Percentiles rank a stretch among this genome's conserved stretches.
These are phyloP conservation scores for Rhododendron mucronatum DNA, from an alignment of 148 eudicot species.

Conservation along the genomic window DNA sequence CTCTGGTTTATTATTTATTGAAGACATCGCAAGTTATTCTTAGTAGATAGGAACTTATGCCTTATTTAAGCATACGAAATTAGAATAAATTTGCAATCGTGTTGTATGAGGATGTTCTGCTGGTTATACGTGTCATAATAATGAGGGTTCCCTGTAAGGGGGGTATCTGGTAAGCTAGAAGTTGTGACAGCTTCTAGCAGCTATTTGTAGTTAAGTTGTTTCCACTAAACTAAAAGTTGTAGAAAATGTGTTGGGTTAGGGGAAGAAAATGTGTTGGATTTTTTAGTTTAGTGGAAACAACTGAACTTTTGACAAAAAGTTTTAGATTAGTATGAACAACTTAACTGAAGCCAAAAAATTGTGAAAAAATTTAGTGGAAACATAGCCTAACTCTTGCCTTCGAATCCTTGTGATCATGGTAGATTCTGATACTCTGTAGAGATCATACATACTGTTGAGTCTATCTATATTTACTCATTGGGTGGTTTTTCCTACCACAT, in stretches of 20 bases:
- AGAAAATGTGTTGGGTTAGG: too few species aligned
- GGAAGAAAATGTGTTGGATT: too few species aligned
- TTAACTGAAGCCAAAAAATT: too few species aligned
- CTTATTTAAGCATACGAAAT: not conserved
- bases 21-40: not conserved
- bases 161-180: too few species aligned
- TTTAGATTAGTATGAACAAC: too few species aligned
- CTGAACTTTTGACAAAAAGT: too few species aligned
- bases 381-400: not conserved
- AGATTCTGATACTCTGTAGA: not conserved
- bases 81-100: not conserved
- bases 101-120: not conserved
- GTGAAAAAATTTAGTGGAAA: too few species aligned
- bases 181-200: too few species aligned
- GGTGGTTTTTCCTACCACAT: not conserved
- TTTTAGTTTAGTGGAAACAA: too few species aligned
- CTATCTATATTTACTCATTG: not conserved
- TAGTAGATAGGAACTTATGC: not conserved
- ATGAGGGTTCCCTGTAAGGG: not conserved
- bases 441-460: not conserved
- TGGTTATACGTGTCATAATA: not conserved
- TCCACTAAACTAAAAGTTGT: too few species aligned
- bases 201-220: too few species aligned
- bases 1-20: not conserved
- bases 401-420: not conserved